A percentile compares a stretch with the other conserved stretches of the same genome.
phyloP scores from a whole-genome alignment of 306 rosid species.

The Castanea mollissima region DNA sequence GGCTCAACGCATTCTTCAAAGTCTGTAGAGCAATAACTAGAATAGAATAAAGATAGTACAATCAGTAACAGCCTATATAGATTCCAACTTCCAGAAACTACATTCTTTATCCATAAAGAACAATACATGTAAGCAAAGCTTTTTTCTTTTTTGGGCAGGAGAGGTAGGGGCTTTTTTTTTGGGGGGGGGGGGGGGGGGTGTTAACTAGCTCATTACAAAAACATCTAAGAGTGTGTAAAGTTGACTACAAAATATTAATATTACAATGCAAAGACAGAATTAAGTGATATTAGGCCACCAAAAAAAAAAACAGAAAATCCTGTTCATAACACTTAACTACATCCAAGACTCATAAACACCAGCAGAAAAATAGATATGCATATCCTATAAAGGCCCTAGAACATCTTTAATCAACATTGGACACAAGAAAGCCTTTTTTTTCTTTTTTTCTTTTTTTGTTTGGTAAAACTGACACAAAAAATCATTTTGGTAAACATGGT shows the following conservation, averaged over 20 bases:
- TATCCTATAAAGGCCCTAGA: neutral
- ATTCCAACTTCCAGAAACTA: slow-evolving; percentile 21
- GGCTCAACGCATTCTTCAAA: slow-evolving; percentile 76
- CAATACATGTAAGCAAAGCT: neutral
- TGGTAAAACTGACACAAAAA: neutral
- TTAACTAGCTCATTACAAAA: neutral
- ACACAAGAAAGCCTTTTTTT: neutral
- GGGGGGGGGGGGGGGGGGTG: too few relatives aligned
- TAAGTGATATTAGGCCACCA: too few relatives aligned
- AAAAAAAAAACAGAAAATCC: neutral
- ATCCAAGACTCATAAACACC: neutral
- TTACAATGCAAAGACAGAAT: neutral
- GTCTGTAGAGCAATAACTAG: slow-evolving; percentile 77
- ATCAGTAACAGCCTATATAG: neutral
- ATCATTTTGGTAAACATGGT: neutral
- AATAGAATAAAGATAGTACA: slow-evolving; percentile 23
- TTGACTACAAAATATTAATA: neutral
- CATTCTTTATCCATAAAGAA: neutral
- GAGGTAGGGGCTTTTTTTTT: too few relatives aligned
- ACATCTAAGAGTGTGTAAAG: neutral
- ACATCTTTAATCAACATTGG: neutral
- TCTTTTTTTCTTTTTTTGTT: too few relatives aligned
- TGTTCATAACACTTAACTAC: neutral
- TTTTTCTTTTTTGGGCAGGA: too few relatives aligned
- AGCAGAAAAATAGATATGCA: neutral